These are phyloP conservation scores for Dalbergia cochinchinensis DNA, from an alignment of 306 rosid genomes.

Conservation along the genomic window DNA sequence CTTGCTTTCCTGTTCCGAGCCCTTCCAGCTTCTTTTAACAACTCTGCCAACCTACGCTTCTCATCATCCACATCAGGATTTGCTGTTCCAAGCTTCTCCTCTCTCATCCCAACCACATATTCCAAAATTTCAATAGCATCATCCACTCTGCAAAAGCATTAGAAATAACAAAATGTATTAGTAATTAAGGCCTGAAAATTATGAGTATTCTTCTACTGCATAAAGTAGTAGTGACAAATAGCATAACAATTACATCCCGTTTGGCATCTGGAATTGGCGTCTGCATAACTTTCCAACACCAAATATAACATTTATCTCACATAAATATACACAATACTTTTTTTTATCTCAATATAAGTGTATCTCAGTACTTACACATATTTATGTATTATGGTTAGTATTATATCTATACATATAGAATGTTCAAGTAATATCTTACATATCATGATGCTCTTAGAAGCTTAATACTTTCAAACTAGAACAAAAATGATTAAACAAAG, in stretches of 20 bases:
- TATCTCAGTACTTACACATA: no score
- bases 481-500: background rate
- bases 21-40: constrained; percentile 84
- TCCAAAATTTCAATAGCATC: constrained; percentile 86
- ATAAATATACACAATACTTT: no score
- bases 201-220: background rate
- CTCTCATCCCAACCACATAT: constrained; percentile 84
- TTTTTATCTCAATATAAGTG: no score
- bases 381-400: no score
- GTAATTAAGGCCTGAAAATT: constrained; percentile 29
- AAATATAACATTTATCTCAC: no score
- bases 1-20: constrained; percentile 64
- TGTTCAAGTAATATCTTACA: no score
- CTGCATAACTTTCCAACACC: background rate
- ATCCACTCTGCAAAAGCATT: constrained; percentile 63
- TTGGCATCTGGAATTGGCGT: no score
- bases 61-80: constrained; percentile 84
- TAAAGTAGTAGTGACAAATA: background rate
- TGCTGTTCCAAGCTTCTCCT: constrained; percentile 89
- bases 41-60: constrained; percentile 77
- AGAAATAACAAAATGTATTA: constrained; percentile 33
- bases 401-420: no score
- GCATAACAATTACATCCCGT: background rate
- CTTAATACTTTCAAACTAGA: background rate
- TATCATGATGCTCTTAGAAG: background rate